phyloP scores from a whole-genome alignment of 2,329 filamentous ascomycete species.

The Alternaria incomplexa region DNA sequence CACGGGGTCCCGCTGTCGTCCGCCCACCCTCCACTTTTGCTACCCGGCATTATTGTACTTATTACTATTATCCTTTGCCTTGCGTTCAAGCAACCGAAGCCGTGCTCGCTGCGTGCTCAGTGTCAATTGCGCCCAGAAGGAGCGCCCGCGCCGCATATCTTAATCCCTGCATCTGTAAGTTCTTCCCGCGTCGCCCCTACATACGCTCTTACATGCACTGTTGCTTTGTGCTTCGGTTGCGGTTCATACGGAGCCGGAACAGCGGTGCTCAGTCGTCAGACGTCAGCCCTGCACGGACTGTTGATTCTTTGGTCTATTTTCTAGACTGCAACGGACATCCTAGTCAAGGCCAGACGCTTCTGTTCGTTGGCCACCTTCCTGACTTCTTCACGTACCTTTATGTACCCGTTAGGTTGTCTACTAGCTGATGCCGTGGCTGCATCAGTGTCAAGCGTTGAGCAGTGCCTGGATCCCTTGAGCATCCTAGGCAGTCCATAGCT shows the following conservation, averaged over 20 bases:
- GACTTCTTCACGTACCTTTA: slow-evolving; percentile 36
- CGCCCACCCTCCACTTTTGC: slow-evolving; percentile 29
- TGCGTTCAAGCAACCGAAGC: slow-evolving; percentile 26
- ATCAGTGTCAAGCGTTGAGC: slow-evolving; percentile 33
- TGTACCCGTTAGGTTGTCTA: slow-evolving; percentile 37
- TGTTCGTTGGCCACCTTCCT: slow-evolving; percentile 33
- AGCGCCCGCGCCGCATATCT: slow-evolving; percentile 38
- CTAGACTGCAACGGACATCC: slow-evolving; percentile 41
- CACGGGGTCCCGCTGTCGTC: slow-evolving; percentile 33
- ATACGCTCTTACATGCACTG: slow-evolving; percentile 33
- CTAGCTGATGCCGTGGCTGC: slow-evolving; percentile 42
- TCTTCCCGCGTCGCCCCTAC: slow-evolving; percentile 32
- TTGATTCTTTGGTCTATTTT: slow-evolving; percentile 42
- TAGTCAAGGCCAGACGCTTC: slow-evolving; percentile 43
- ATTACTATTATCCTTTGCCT: slow-evolving; percentile 41
- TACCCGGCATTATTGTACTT: slow-evolving; percentile 38
- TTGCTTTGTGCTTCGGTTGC: slow-evolving; percentile 40
- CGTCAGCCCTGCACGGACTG: slow-evolving; percentile 49
- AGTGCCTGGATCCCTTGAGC: slow-evolving; percentile 35
- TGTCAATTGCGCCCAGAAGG: slow-evolving; percentile 29
- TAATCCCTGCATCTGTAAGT: slow-evolving; percentile 39
- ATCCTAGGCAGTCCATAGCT: slow-evolving; percentile 32
- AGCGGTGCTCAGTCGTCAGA: slow-evolving; percentile 45
- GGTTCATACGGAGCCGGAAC: slow-evolving; percentile 42
- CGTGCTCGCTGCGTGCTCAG: slow-evolving; percentile 32